phyloP scores from a whole-genome alignment of 2,329 filamentous ascomycete species.

The Pestalotiopsis sp. region DNA sequence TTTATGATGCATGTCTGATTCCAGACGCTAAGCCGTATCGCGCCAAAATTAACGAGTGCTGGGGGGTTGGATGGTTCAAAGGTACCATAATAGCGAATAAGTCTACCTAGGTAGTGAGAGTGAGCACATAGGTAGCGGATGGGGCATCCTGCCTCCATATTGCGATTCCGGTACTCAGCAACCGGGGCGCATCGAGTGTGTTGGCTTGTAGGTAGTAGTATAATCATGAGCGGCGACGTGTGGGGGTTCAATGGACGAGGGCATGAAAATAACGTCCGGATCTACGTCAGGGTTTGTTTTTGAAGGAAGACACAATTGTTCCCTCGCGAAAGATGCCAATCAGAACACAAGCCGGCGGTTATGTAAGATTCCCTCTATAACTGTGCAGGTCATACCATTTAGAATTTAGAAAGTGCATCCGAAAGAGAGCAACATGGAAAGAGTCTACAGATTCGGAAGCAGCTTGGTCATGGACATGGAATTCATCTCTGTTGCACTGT shows the following conservation, averaged over 20 bases:
- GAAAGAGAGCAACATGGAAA: too few relatives aligned
- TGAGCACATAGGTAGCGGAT: not conserved
- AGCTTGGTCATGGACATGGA: too few relatives aligned
- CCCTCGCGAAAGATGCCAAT: not conserved
- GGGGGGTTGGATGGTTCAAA: not conserved
- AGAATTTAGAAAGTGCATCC: not conserved
- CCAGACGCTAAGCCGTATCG: slow-evolving; percentile 17
- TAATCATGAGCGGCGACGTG: not conserved
- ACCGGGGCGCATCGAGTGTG: not conserved
- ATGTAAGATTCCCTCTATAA: not conserved
- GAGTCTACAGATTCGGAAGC: too few relatives aligned
- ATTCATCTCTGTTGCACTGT: too few relatives aligned
- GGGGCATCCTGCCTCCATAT: not conserved
- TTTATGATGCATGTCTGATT: not conserved
- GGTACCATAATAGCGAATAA: not conserved
- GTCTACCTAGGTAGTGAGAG: not conserved
- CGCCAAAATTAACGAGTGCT: slow-evolving; percentile 19
- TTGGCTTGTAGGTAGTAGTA: not conserved
- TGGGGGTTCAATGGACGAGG: not conserved
- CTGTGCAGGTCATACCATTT: not conserved
- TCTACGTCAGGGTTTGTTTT: not conserved
- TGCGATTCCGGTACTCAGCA: not conserved
- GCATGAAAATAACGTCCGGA: not conserved
- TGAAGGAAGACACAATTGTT: not conserved
- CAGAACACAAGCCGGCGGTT: not conserved